Conservation (phyloP, 345 rosid genomes). For the Eucalyptus virginea region DNA sequence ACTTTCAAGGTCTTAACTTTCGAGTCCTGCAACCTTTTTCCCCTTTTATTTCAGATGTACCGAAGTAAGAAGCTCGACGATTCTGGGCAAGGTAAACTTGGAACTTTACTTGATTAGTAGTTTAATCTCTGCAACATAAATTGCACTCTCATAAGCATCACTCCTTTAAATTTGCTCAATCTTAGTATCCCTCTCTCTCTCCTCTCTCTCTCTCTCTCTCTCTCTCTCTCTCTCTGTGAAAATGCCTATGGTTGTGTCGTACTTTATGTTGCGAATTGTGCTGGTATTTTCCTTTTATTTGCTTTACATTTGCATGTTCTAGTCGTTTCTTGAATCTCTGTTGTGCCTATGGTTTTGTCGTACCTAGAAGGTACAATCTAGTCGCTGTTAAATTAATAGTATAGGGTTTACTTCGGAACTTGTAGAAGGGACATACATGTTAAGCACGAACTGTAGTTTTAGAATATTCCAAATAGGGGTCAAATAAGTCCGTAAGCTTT, state of each 20-base stretch:
- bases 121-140: no score
- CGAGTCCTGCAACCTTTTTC: not conserved
- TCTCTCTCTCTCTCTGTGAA: not conserved
- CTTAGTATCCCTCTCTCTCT: not conserved
- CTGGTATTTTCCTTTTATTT: not conserved
- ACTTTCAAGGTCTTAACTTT: not conserved
- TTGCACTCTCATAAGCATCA: not conserved
- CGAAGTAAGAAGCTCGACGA: constrained; percentile 80
- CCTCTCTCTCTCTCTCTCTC: not conserved
- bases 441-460: not conserved
- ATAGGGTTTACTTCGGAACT: not conserved
- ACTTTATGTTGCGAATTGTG: not conserved
- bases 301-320: not conserved
- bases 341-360: no score
- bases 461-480: not conserved
- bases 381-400: not conserved
- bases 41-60: constrained; percentile 44
- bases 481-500: not conserved
- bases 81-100: constrained; percentile 52
- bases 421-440: not conserved
- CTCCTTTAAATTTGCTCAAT: not conserved
- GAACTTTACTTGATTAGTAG: not conserved
- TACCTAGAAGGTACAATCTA: not conserved
- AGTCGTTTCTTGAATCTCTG: not conserved
- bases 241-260: not conserved